These are phyloP conservation scores for Collybia sordida DNA, from an alignment of 768 basidiomycete genomes.

Conservation along the genomic window DNA sequence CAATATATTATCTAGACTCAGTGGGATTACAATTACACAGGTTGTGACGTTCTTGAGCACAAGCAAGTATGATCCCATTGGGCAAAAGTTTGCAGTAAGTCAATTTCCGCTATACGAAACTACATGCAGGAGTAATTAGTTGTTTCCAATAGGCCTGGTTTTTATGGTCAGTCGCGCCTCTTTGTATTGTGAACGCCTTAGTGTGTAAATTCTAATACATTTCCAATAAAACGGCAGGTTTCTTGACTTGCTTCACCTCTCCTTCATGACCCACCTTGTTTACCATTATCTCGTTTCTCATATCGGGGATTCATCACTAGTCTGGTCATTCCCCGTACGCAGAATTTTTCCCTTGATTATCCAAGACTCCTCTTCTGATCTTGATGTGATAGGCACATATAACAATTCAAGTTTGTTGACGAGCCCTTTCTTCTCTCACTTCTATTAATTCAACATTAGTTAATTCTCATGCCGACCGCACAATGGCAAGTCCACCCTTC, in stretches of 20 bases:
- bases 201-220: too few relatives aligned
- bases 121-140: too few relatives aligned
- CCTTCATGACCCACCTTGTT: not conserved
- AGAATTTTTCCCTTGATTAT: too few relatives aligned
- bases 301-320: not conserved
- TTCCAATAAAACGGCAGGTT: not conserved
- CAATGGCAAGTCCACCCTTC: too few relatives aligned
- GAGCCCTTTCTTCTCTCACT: too few relatives aligned
- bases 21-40: not conserved
- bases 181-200: too few relatives aligned
- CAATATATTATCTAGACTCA: not conserved
- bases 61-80: not conserved
- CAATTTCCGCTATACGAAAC: too few relatives aligned
- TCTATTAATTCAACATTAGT: not conserved
- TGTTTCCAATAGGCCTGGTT: not conserved
- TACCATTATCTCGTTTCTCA: slow-evolving; percentile 3
- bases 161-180: not conserved
- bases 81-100: not conserved
- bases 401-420: not conserved
- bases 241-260: not conserved
- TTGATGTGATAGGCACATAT: not conserved
- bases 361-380: not conserved
- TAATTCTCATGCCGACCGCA: not conserved
- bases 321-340: slow-evolving; percentile 4
- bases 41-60: not conserved